phyloP scores from a whole-genome alignment of 352 stramenopile species.

The Thalassiosira exigua region DNA sequence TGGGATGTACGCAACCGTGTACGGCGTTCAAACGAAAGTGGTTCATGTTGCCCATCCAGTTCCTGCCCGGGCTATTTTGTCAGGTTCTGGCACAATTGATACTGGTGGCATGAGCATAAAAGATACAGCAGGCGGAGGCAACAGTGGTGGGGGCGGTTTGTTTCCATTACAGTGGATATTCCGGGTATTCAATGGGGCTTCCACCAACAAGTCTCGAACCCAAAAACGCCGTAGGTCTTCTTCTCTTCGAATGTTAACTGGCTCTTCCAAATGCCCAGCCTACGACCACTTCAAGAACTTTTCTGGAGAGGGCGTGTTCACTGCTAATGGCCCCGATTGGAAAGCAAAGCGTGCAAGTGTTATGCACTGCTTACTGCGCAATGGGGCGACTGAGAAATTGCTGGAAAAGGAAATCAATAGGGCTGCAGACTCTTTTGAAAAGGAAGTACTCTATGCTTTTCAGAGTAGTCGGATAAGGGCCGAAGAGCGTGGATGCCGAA shows the following conservation, averaged over 20 bases:
- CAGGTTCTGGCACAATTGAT: constrained; percentile 38
- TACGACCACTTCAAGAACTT: constrained; percentile 88
- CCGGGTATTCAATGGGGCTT: too few relatives aligned
- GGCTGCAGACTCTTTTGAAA: constrained; percentile 62
- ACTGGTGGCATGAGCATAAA: constrained; percentile 12
- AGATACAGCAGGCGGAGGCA: too few relatives aligned
- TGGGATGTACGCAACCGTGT: constrained; percentile 86
- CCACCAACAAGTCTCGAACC: too few relatives aligned
- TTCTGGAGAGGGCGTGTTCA: constrained; percentile 85
- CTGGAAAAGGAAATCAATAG: constrained; percentile 69
- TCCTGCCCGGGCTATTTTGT: constrained; percentile 72
- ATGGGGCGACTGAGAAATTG: constrained; percentile 25
- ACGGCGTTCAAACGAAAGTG: constrained; percentile 77
- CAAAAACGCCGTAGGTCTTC: constrained; percentile 32
- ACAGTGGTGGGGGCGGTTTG: too few relatives aligned
- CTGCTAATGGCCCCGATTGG: constrained; percentile 83
- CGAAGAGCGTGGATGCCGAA: constrained; percentile 23
- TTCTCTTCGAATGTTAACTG: constrained; percentile 31
- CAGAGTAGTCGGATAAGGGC: constrained; percentile 11
- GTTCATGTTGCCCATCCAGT: constrained; percentile 85
- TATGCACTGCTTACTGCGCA: constrained; percentile 73
- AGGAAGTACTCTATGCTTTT: constrained; percentile 29
- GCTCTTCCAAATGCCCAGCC: constrained; percentile 78
- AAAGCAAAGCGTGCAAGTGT: constrained; percentile 82
- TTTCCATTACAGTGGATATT: too few relatives aligned